Evolutionary conservation across 176 grass and related monocot species (phyloP).

Genomic region (Cymbopogon citratus): DNA sequence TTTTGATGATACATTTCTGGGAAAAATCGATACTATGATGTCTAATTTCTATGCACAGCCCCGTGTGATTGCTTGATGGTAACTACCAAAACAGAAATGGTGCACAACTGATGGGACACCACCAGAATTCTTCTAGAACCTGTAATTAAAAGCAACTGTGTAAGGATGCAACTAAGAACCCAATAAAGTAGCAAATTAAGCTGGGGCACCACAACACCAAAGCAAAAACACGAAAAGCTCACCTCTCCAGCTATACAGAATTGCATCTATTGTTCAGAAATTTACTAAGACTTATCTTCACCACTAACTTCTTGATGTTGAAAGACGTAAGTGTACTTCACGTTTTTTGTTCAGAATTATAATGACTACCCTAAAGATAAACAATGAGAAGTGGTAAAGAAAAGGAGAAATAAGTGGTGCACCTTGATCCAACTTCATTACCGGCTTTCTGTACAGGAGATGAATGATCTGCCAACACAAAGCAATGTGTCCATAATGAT

Average conservation of each 20-base stretch:
- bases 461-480: constrained; percentile 31
- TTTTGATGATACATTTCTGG: background rate
- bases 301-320: background rate
- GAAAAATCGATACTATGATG: background rate
- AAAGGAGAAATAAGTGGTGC: background rate
- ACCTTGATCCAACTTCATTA: constrained; percentile 46
- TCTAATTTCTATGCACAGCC: constrained; percentile 15
- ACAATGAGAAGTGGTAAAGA: background rate
- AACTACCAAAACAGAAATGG: background rate
- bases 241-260: background rate
- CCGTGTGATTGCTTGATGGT: background rate
- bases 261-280: background rate
- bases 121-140: constrained; percentile 9
- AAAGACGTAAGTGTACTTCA: background rate
- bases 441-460: constrained; percentile 38
- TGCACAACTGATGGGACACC: background rate
- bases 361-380: background rate
- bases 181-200: background rate
- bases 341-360: constrained; percentile 3
- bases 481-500: background rate
- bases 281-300: background rate
- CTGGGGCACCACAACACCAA: background rate
- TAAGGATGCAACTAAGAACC: background rate
- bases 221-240: background rate
- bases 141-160: background rate